Evolutionary conservation across 164 flowering plant genomes (phyloP).

Genomic region (Houttuynia cordata): DNA sequence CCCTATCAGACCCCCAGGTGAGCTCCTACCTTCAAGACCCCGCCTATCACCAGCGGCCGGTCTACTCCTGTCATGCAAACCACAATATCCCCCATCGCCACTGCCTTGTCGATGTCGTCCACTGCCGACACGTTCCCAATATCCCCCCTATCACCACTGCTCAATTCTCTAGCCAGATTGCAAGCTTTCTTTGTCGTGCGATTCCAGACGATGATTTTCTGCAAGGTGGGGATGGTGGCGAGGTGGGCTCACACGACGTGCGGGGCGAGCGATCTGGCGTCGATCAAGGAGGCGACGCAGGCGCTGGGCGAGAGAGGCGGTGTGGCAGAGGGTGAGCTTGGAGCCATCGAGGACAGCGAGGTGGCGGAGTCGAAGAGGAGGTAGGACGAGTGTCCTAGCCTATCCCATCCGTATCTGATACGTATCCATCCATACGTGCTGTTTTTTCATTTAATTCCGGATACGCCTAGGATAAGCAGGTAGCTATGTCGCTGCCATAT

Average conservation of each 20-base stretch:
- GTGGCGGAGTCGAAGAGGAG: conserved; percentile 51
- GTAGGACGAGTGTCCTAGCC: conserved; percentile 64
- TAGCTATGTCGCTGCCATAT: too few species aligned
- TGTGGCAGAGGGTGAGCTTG: conserved; percentile 62
- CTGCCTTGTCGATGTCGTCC: conserved; percentile 38
- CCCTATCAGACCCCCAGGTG: conserved; percentile 91
- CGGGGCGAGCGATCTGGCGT: conserved; percentile 67
- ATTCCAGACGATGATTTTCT: conserved; percentile 70
- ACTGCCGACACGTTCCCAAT: conserved; percentile 27
- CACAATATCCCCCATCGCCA: conserved; percentile 52
- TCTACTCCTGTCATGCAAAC: conserved; percentile 77
- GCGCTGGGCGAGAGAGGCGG: conserved; percentile 53
- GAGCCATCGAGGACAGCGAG: conserved; percentile 63
- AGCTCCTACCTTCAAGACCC: conserved; percentile 51
- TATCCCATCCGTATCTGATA: too few species aligned
- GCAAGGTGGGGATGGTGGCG: conserved; percentile 38
- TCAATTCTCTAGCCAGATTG: conserved; percentile 25
- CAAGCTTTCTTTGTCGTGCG: conserved; percentile 44
- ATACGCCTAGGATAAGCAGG: too few species aligned
- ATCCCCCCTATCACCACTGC: conserved; percentile 10
- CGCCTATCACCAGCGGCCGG: conserved; percentile 48
- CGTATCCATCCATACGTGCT: too few species aligned
- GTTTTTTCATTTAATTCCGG: too few species aligned
- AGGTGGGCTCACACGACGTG: conserved; percentile 64
- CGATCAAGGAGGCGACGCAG: conserved; percentile 53